These are phyloP conservation scores for Mayamaea pseudoterrestris DNA, from an alignment of 108 stramenopile genomes.

Conservation along the genomic window DNA sequence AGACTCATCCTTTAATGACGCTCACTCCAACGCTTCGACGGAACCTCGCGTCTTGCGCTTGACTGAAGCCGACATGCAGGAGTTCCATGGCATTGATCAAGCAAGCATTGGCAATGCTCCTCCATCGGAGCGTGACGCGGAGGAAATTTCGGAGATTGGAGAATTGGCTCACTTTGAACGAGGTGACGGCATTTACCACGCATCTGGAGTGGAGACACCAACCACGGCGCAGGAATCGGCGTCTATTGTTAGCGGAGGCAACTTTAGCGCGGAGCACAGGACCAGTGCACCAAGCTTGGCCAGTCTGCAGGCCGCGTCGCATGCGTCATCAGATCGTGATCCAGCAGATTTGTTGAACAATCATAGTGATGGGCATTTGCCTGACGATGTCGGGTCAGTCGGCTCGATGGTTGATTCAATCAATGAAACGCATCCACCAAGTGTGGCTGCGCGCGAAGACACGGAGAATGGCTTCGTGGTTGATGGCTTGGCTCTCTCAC, in stretches of 20 bases:
- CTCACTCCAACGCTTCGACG: no score
- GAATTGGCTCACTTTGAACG: constrained; percentile 14
- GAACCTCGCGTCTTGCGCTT: constrained; percentile 34
- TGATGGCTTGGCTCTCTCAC: no score
- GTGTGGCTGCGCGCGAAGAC: neutral
- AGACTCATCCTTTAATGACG: no score
- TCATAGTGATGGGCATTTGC: constrained; percentile 6
- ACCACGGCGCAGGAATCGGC: constrained; percentile 31
- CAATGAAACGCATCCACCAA: constrained; percentile 2
- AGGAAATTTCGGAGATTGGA: constrained; percentile 34
- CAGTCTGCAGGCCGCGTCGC: no score
- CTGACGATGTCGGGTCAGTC: constrained; percentile 12
- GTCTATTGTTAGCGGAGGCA: constrained; percentile 18
- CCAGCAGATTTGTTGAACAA: constrained; percentile 5
- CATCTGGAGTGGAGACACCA: constrained; percentile 13
- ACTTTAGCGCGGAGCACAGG: constrained; percentile 8
- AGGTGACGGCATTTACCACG: no score
- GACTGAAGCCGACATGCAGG: constrained; percentile 61
- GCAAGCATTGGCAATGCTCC: constrained; percentile 61
- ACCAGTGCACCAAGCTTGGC: no score
- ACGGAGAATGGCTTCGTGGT: no score
- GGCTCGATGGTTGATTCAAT: constrained; percentile 13
- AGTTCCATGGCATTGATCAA: constrained; percentile 58
- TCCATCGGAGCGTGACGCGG: constrained; percentile 44
- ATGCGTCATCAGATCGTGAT: neutral